A percentile compares a stretch with the other conserved stretches of the same genome.
Evolutionary conservation across 176 grass and related monocot genomes (phyloP).

Genomic region (Alopecurus myosuroides): DNA sequence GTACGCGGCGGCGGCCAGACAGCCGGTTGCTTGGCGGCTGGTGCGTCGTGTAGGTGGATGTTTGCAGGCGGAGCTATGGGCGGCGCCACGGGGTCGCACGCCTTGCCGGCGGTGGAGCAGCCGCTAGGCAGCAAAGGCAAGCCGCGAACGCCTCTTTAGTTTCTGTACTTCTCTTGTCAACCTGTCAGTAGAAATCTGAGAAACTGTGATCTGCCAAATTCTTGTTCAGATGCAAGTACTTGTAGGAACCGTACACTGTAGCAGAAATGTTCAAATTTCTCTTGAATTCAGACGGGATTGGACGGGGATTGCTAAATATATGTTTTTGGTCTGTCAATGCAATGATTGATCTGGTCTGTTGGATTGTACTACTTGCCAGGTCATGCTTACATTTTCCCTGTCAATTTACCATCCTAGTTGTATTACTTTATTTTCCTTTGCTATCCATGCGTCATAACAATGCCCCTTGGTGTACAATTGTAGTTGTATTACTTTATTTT

Average conservation of each 20-base stretch:
- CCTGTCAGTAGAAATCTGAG: neutral
- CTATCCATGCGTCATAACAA: neutral
- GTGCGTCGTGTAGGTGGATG: neutral
- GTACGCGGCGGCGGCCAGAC: neutral
- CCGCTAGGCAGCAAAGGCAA: neutral
- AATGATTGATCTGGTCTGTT: neutral
- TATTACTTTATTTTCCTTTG: neutral
- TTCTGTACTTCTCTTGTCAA: neutral
- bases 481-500: neutral
- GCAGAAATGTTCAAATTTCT: neutral
- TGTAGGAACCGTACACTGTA: neutral
- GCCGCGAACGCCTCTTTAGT: too few species aligned
- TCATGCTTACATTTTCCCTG: neutral
- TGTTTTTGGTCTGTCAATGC: neutral
- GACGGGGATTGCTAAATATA: neutral
- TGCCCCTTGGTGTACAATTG: neutral
- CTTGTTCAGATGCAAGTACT: too few species aligned
- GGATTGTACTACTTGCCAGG: neutral
- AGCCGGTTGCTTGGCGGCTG: neutral
- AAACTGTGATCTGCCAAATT: neutral
- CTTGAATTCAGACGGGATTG: neutral
- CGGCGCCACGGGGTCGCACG: neutral
- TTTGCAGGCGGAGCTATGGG: neutral
- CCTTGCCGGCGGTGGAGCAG: neutral
- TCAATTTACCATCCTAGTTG: neutral